These are phyloP conservation scores for Talaromyces sp. DNA, from an alignment of 2,329 filamentous ascomycete species.

Conservation along the genomic window DNA sequence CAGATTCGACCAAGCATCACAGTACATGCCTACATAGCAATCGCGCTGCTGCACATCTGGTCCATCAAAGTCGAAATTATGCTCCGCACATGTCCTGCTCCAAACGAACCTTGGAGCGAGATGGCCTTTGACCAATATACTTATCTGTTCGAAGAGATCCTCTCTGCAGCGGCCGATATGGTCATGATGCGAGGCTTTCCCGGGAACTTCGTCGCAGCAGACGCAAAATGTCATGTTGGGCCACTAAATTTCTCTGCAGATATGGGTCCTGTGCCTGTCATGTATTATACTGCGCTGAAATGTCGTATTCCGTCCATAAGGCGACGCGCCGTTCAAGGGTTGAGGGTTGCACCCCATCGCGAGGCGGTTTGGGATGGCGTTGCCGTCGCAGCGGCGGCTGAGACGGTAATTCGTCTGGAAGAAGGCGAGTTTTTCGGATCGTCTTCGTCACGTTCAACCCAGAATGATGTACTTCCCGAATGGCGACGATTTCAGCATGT, in stretches of 20 bases:
- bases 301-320: conserved; percentile 9
- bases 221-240: not conserved
- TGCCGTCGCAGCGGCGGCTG: conserved; percentile 13
- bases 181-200: conserved; percentile 9
- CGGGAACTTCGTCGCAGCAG: not conserved
- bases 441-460: not conserved
- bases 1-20: not conserved
- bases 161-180: not conserved
- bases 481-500: conserved; percentile 11
- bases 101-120: conserved; percentile 8
- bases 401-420: conserved; percentile 11
- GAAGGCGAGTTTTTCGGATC: not conserved
- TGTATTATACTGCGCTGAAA: conserved; percentile 17
- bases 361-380: conserved; percentile 16
- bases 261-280: conserved; percentile 11
- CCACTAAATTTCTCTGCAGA: conserved; percentile 14
- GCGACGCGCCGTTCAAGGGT: not conserved
- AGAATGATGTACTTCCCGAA: not conserved
- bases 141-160: conserved; percentile 4
- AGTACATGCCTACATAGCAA: conserved; percentile 4
- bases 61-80: conserved; percentile 15
- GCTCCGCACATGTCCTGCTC: conserved; percentile 2
- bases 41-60: conserved; percentile 2
- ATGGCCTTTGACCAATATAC: conserved; percentile 15
- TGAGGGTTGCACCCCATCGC: conserved; percentile 13